A percentile compares a stretch with the other conserved stretches of the same genome.
Conservation (phyloP, 2,329 filamentous ascomycete species). For the Cercospora zeina region DNA sequence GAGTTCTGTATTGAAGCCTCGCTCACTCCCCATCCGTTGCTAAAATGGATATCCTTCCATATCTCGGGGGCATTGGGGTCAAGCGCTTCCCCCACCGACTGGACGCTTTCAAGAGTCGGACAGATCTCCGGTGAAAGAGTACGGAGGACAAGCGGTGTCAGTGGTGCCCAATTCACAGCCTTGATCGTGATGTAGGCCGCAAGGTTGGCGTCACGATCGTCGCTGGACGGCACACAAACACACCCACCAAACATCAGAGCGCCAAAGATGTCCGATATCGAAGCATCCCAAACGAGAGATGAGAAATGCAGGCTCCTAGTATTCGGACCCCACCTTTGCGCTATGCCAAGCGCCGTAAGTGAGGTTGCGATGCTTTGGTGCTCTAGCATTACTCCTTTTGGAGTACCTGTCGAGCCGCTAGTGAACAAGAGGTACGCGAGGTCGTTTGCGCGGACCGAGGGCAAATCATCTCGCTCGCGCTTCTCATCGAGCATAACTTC, state of each 20-base stretch:
- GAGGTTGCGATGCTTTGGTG: slow-evolving; percentile 11
- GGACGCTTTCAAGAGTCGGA: background rate
- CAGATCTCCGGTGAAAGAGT: slow-evolving; percentile 9
- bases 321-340: background rate
- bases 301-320: background rate
- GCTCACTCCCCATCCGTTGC: slow-evolving; percentile 7
- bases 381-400: slow-evolving; percentile 23
- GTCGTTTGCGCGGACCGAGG: background rate
- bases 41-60: background rate
- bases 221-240: background rate
- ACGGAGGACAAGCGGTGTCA: background rate
- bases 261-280: background rate
- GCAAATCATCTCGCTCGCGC: too few species aligned
- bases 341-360: background rate
- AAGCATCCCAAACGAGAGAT: background rate
- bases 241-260: slow-evolving; percentile 20
- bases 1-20: slow-evolving; percentile 9
- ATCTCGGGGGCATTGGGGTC: background rate
- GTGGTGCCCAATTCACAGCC: slow-evolving; percentile 12
- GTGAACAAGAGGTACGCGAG: slow-evolving; percentile 21
- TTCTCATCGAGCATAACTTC: too few species aligned
- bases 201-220: background rate
- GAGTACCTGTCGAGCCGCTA: slow-evolving; percentile 54
- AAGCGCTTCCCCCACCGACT: background rate
- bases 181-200: background rate